These are phyloP conservation scores for Umbilicaria muhlenbergii DNA, from an alignment of 495 filamentous ascomycete species.

Conservation along the genomic window DNA sequence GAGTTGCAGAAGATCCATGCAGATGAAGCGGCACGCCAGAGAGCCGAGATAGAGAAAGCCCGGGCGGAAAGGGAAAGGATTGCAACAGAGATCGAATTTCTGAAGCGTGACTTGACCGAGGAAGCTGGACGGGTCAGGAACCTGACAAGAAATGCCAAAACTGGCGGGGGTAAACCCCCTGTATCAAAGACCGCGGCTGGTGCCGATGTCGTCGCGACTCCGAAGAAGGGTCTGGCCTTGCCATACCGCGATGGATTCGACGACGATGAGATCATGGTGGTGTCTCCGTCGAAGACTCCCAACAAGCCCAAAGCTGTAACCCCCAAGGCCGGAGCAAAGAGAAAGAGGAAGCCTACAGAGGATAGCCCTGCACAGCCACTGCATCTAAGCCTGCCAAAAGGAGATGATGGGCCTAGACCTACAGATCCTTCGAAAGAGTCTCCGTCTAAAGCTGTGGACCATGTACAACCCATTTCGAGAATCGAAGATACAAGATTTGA, in stretches of 20 bases:
- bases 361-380: conserved; percentile 37
- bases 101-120: conserved; percentile 49
- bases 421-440: too few species aligned
- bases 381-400: conserved; percentile 30
- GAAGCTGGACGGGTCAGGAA: conserved; percentile 33
- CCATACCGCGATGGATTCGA: conserved; percentile 57
- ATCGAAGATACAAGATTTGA: conserved; percentile 22
- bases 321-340: conserved; percentile 42
- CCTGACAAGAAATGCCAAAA: conserved; percentile 27
- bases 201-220: conserved; percentile 32
- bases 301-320: conserved; percentile 37
- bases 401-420: neutral
- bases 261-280: conserved; percentile 47
- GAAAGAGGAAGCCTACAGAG: conserved; percentile 41
- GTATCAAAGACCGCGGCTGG: neutral
- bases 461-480: conserved; percentile 15
- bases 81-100: conserved; percentile 46
- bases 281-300: conserved; percentile 39
- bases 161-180: conserved; percentile 16
- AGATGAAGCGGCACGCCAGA: conserved; percentile 38
- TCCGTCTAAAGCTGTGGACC: too few species aligned
- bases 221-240: conserved; percentile 38
- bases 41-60: conserved; percentile 38
- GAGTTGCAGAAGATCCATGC: conserved; percentile 36
- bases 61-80: conserved; percentile 42